Percentiles rank a stretch among this genome's conserved stretches.
Evolutionary conservation across 768 basidiomycete species (phyloP).

Genomic region (Podaxis carcinomalis): DNA sequence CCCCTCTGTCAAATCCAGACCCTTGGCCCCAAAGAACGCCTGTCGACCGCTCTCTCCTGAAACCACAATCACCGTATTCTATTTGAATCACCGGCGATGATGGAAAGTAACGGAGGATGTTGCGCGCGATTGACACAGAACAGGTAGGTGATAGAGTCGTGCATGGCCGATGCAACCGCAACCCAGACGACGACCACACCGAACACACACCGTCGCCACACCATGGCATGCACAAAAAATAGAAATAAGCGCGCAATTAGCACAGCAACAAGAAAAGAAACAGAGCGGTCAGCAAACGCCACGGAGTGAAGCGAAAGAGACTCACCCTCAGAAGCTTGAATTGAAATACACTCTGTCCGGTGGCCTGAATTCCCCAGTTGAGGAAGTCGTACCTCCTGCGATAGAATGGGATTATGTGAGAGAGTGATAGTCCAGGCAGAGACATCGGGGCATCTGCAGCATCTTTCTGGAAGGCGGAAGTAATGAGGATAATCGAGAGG

Average conservation of each 20-base stretch:
- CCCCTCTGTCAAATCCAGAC: constrained; percentile 73
- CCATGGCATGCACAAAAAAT: neutral
- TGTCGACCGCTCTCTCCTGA: constrained; percentile 70
- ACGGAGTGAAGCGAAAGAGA: constrained; percentile 13
- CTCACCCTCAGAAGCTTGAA: constrained; percentile 66
- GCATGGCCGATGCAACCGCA: neutral
- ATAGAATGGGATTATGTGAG: constrained; percentile 66
- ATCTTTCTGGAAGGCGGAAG: constrained; percentile 44
- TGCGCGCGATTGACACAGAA: constrained; percentile 10
- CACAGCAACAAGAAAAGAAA: neutral
- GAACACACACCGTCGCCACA: neutral
- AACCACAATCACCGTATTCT: constrained; percentile 74
- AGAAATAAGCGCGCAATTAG: neutral
- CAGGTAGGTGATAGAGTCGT: neutral
- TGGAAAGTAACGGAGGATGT: neutral
- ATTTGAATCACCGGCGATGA: constrained; percentile 4
- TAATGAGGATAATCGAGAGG: constrained; percentile 40
- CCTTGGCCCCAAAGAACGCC: constrained; percentile 65
- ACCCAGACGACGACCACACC: neutral
- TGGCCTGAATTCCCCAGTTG: constrained; percentile 65
- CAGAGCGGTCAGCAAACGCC: neutral
- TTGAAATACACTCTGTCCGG: constrained; percentile 62
- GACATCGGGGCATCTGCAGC: constrained; percentile 47
- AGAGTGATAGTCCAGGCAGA: constrained; percentile 55
- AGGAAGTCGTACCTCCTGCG: constrained; percentile 67